phyloP scores from a whole-genome alignment of 2,329 filamentous ascomycete genomes.

The Cryphonectria carpinicola region DNA sequence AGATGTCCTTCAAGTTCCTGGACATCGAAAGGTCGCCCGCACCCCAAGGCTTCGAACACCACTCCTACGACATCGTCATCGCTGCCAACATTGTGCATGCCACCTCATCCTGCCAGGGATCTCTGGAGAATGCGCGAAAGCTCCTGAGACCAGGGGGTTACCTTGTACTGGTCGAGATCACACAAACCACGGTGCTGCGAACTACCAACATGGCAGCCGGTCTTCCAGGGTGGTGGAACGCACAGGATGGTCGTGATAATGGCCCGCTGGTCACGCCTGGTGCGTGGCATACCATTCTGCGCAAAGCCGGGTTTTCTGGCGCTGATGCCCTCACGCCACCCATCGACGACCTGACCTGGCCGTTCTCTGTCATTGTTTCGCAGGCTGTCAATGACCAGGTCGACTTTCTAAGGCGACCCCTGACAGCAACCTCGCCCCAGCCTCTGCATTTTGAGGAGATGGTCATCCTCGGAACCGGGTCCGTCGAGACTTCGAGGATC shows the following conservation, averaged over 20 bases:
- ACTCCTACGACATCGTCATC: conserved; percentile 33
- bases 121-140: neutral
- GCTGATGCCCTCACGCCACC: neutral
- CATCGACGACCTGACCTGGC: neutral
- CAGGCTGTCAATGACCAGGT: neutral
- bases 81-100: conserved; percentile 39
- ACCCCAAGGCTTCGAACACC: conserved; percentile 2
- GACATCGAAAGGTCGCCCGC: neutral
- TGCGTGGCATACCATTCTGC: neutral
- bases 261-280: neutral
- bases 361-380: neutral
- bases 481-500: neutral
- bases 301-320: neutral
- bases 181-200: neutral
- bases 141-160: neutral
- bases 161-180: neutral
- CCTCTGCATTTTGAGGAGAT: neutral
- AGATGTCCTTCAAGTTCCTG: neutral
- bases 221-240: neutral
- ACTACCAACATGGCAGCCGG: neutral
- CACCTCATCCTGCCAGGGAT: neutral
- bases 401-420: neutral
- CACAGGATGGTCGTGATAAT: neutral
- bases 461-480: neutral
- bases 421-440: neutral